Evolutionary conservation across 441 rosid genomes (phyloP).

Genomic region (Euphorbia celastroides): DNA sequence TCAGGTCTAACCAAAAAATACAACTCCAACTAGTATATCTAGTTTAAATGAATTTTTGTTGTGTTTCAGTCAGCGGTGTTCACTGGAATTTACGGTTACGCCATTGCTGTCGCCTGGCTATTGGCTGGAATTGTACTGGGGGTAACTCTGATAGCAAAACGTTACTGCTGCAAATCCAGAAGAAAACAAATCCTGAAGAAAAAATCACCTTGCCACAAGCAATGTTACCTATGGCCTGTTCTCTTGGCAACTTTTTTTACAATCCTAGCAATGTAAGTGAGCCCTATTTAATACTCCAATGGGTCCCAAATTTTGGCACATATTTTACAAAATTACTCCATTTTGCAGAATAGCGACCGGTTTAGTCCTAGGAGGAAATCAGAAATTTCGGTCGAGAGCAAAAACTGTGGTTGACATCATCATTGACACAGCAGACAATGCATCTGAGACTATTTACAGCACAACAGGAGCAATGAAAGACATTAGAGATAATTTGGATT

Average conservation of each 20-base stretch:
- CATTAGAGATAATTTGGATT: constrained; percentile 33
- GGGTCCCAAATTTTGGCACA: neutral
- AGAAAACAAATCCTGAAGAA: constrained; percentile 27
- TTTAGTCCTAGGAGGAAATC: constrained; percentile 54
- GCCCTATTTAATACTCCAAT: too few species aligned
- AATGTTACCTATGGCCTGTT: constrained; percentile 32
- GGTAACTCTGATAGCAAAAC: constrained; percentile 17
- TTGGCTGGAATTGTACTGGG: constrained; percentile 43
- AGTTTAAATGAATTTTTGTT: neutral
- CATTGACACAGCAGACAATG: constrained; percentile 52
- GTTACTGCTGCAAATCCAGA: constrained; percentile 21
- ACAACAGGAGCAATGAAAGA: constrained; percentile 61
- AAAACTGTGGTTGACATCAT: constrained; percentile 40
- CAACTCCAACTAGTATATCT: too few species aligned
- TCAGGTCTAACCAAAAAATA: too few species aligned
- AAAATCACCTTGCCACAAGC: constrained; percentile 22
- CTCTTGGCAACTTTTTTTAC: constrained; percentile 38
- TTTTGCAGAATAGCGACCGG: constrained; percentile 50
- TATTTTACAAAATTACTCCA: neutral
- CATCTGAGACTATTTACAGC: constrained; percentile 43
- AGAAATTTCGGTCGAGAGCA: constrained; percentile 45
- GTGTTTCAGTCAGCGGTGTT: constrained; percentile 50
- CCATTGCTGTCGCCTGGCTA: constrained; percentile 49
- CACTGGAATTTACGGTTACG: constrained; percentile 57
- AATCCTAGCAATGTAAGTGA: constrained; percentile 49